Base-by-base conservation (phyloP, 805 yeast species). In the Candida odintsovae region DNA sequence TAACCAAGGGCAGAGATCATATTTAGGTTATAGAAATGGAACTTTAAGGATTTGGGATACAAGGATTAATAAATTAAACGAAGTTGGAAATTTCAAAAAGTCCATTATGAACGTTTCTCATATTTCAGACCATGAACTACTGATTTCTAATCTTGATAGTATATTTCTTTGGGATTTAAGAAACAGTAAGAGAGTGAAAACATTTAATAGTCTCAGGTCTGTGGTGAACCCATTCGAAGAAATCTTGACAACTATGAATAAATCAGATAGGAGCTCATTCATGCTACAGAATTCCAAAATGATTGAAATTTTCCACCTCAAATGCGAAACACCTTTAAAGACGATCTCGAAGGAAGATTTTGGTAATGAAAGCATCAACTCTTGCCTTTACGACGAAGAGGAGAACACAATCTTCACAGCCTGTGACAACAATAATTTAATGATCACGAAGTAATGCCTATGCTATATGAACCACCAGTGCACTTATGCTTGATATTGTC, bases 21-120 rank as follows among this genome's bases (percentile, higher is more conserved):
- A 16, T 35, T 15, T 49, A 29, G 64, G 64, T 1, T 44, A 42
- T 21, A 52, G 62, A 37, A 52, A 51, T 25, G 59, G 59, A 1
- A 12, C 22, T 1, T 26, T 58, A 2, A 45, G 38, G 28, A 11
- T 46, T 0, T 49, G 57, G 54, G 63, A 59, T 47, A 25, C 26
- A 10, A 49, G 63, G 18, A n/a, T 40, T 1, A 42, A 40, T 20
- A 26, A 23, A 29, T 40, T n/a, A 19, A 41, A 21, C 28, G 25
- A 20, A 1, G 22, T 10, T 39, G 37, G 29, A 11, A 35, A 4
- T n/a, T 23, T 22, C 13, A 23, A 15, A 16, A 39, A 26, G 22
- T 16, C 19, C 5, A 7, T 33, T 8, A 16, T 33, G 20, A 33
- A 33, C 13, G 10, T 33, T 16, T 33, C 36, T 8, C 36, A 18